Conservation (phyloP, 805 yeast species). For the Metschnikowia borealis region DNA sequence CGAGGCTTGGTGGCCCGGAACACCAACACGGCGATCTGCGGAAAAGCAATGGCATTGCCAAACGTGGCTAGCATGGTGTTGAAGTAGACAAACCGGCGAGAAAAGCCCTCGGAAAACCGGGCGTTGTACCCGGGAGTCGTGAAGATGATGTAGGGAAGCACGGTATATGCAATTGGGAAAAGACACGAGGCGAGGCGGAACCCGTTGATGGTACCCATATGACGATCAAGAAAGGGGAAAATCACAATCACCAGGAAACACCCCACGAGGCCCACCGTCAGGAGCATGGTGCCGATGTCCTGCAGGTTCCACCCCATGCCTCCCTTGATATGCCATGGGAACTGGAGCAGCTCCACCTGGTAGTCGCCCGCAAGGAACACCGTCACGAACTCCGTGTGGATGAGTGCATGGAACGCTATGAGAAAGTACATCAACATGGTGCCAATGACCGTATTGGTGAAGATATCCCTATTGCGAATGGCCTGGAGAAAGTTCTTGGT, state of each 20-base stretch:
- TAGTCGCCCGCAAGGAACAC: slow-evolving; percentile 43
- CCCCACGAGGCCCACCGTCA: slow-evolving; percentile 53
- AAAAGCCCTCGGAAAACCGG: slow-evolving; percentile 21
- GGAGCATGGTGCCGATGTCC: slow-evolving; percentile 48
- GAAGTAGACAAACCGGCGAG: slow-evolving; percentile 25
- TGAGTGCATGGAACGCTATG: slow-evolving; percentile 45
- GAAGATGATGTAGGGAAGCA: slow-evolving; percentile 47
- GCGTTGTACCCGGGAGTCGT: slow-evolving; percentile 34
- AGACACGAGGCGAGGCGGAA: slow-evolving; percentile 37
- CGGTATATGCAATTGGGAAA: slow-evolving; percentile 44
- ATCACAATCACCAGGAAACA: slow-evolving; percentile 45
- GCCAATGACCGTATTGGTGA: slow-evolving; percentile 29
- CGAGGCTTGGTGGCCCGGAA: slow-evolving; percentile 52
- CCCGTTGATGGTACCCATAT: slow-evolving; percentile 42
- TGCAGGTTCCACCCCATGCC: slow-evolving; percentile 48
- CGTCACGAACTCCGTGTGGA: slow-evolving; percentile 53
- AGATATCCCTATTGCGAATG: slow-evolving; percentile 19
- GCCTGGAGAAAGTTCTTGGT: slow-evolving; percentile 14
- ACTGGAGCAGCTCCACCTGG: slow-evolving; percentile 26
- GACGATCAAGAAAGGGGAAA: slow-evolving; percentile 50
- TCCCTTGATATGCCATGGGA: slow-evolving; percentile 49
- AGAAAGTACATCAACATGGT: slow-evolving; percentile 36
- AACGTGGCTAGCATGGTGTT: slow-evolving; percentile 26
- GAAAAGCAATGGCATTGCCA: slow-evolving; percentile 46
- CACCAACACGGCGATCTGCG: slow-evolving; percentile 49